Evolutionary conservation across 345 rosid genomes (phyloP).

Genomic region (Euphorbia pulcherrima): DNA sequence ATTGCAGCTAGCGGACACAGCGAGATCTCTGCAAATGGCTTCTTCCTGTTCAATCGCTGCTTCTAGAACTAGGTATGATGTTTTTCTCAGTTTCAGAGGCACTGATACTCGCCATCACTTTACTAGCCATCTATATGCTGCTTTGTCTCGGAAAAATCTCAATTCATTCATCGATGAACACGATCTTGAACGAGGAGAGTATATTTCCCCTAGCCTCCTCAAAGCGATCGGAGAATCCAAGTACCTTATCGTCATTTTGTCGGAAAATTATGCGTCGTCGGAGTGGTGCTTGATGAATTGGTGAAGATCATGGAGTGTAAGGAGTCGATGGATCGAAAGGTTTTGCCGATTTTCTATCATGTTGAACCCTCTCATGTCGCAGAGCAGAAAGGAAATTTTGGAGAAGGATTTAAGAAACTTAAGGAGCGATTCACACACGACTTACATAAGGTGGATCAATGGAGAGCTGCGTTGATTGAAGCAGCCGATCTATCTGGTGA

Average conservation of each 20-base stretch:
- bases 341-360: no score
- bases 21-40: not conserved
- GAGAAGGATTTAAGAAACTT: not conserved
- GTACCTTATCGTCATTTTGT: no score
- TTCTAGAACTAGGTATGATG: not conserved
- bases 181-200: no score
- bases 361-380: not conserved
- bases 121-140: constrained; percentile 8
- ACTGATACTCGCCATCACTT: constrained; percentile 4
- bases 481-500: not conserved
- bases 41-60: not conserved
- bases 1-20: no score
- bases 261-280: no score
- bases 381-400: not conserved
- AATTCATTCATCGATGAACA: not conserved
- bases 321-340: no score
- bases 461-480: not conserved
- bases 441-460: not conserved
- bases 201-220: no score
- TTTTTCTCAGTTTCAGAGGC: no score
- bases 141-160: not conserved
- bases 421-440: not conserved
- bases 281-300: no score
- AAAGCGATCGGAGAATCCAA: no score
- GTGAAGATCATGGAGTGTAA: no score